These are phyloP conservation scores for Xylogone sp. DNA, from an alignment of 2,329 filamentous ascomycete genomes.

Conservation along the genomic window DNA sequence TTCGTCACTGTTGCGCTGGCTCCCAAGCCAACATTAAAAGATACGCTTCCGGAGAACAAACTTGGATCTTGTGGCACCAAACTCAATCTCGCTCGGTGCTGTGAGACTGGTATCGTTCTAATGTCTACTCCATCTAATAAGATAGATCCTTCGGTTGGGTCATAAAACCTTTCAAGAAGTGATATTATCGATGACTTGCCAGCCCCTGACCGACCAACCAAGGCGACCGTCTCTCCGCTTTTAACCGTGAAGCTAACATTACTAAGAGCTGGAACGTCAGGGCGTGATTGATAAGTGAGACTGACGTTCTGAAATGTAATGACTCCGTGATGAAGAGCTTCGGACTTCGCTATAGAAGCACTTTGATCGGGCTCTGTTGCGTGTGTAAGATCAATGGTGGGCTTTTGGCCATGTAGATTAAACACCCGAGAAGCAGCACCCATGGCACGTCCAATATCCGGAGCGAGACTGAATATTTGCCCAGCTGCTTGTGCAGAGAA, in stretches of 20 bases:
- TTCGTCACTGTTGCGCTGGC: slow-evolving; percentile 49
- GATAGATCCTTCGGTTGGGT: slow-evolving; percentile 30
- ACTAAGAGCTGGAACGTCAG: slow-evolving; percentile 54
- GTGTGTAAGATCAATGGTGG: slow-evolving; percentile 27
- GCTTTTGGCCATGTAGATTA: slow-evolving; percentile 39
- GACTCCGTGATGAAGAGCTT: slow-evolving; percentile 14
- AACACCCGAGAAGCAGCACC: slow-evolving; percentile 57
- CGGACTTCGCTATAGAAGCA: not conserved
- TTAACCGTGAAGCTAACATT: slow-evolving; percentile 53
- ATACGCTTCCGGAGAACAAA: slow-evolving; percentile 52
- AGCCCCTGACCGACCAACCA: slow-evolving; percentile 63
- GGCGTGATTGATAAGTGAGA: slow-evolving; percentile 63
- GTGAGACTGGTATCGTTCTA: slow-evolving; percentile 34
- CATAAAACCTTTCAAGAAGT: slow-evolving; percentile 49
- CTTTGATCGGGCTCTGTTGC: not conserved
- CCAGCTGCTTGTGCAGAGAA: slow-evolving; percentile 71
- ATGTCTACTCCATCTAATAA: slow-evolving; percentile 38
- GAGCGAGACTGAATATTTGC: slow-evolving; percentile 71
- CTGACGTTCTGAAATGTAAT: slow-evolving; percentile 55
- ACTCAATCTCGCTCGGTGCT: slow-evolving; percentile 49
- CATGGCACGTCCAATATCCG: slow-evolving; percentile 67
- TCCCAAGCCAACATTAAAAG: slow-evolving; percentile 54
- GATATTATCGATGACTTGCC: slow-evolving; percentile 65
- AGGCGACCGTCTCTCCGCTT: slow-evolving; percentile 57
- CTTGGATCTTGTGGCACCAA: slow-evolving; percentile 54